Conservation (phyloP, 75 land plant species). For the Chamaecyparis obtusa region DNA sequence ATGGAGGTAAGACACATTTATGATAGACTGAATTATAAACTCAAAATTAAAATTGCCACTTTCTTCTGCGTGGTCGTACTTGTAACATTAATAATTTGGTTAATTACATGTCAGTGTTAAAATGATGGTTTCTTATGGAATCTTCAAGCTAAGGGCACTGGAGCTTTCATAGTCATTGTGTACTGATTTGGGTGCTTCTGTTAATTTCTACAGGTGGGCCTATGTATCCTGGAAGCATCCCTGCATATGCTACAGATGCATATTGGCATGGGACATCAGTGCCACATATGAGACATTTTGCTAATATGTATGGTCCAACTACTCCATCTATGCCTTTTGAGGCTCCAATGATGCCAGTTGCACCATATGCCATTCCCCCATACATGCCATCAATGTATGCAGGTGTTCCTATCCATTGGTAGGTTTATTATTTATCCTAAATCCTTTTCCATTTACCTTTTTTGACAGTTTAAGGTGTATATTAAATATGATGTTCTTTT, state of each 20-base stretch:
- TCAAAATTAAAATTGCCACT: background rate
- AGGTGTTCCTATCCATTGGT: conserved; percentile 58
- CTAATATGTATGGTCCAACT: conserved; percentile 44
- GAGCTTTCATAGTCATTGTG: background rate
- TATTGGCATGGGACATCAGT: conserved; percentile 58
- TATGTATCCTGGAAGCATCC: conserved; percentile 43
- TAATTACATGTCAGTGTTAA: background rate
- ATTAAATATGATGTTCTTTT: background rate
- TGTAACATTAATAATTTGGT: background rate
- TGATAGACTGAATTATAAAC: background rate
- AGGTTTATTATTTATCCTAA: conserved; percentile 14
- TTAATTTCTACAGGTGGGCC: conserved; percentile 35
- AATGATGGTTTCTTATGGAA: background rate
- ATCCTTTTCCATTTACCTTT: background rate
- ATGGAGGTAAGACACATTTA: conserved; percentile 36
- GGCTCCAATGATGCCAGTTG: conserved; percentile 43
- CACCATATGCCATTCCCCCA: conserved; percentile 52
- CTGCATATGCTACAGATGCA: conserved; percentile 40
- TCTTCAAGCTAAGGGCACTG: background rate
- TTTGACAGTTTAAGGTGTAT: background rate
- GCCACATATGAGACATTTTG: conserved; percentile 39
- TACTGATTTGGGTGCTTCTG: background rate
- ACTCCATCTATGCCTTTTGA: conserved; percentile 55
- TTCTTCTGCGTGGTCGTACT: background rate
- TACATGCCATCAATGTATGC: conserved; percentile 59